Evolutionary conservation across 1,284 basidiomycete genomes (phyloP), one percentile per base, ranked within the genome.

Genomic region (Fomes fomentarius): DNA sequence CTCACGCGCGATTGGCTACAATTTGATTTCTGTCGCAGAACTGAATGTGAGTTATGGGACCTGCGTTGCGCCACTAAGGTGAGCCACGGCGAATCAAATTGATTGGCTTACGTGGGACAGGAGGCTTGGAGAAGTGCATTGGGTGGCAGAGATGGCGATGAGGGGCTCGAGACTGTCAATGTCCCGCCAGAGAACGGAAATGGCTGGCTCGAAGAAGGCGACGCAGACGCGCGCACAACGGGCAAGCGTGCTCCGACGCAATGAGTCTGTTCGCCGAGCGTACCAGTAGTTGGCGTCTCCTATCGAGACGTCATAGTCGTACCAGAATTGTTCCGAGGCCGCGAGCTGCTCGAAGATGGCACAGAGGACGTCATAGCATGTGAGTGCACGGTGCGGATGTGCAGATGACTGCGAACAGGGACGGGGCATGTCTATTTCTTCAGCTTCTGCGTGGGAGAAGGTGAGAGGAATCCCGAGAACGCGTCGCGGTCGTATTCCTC

Each of bases 361-460:
- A 40, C 26, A 52, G 40, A 60, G 58, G 21, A 60, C 19, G 40
- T 60, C 58, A n/a, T 50, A 48, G 21, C 55, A 60, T 3, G 46
- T 17, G 1, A 57, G 40, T 3, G 55, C 55, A 6, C 45, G 24
- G 24, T 54, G 51, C 12, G 55, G 21, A 21, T 22, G 2, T 26
- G 26, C 39, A 17, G 31, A 43, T 53, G 25, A 44, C 12, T 31
- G 31, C 28, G 25, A n/a, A n/a, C n/a, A 22, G 12, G 33, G 14
- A 19, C 3, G 30, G n/a, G 44, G 26, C 37, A 52, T 50, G 37
- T 25, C 12, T 14, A 40, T 12, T 5, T 10, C 15, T 38, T 7
- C 6, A 30, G 28, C 28, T 21, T 33, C 22, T 25, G 37, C 19
- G 44, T n/a, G 17, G 44, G 26, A 26, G 30, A 30, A 25, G 31